Conservation (phyloP, 768 basidiomycete genomes). For the Tylopilus subfusipes region DNA sequence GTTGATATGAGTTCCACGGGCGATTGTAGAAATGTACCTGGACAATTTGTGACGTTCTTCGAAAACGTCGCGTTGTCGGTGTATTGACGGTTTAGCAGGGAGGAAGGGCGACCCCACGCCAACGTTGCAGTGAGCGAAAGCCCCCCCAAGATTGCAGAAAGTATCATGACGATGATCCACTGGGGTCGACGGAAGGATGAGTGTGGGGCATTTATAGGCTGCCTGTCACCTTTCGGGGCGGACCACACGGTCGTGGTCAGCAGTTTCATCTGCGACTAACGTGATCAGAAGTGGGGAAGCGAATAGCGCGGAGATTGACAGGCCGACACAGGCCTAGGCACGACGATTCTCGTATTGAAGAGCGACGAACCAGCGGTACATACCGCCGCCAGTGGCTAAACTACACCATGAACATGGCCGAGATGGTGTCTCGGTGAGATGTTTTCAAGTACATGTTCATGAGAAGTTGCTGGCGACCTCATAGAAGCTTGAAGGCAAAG, state of each 20-base stretch:
- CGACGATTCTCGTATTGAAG: neutral
- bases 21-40: conserved; percentile 18
- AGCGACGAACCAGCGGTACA: neutral
- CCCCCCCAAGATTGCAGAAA: conserved; percentile 6
- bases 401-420: no score
- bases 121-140: conserved; percentile 2
- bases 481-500: no score
- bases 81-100: conserved; percentile 6
- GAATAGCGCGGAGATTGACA: neutral
- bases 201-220: conserved; percentile 4
- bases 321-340: neutral
- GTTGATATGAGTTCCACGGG: neutral
- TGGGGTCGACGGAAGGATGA: neutral
- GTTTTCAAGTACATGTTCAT: no score
- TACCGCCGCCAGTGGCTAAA: neutral
- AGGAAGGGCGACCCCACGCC: conserved; percentile 4
- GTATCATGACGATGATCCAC: neutral
- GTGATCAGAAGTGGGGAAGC: conserved; percentile 1
- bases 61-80: conserved; percentile 14
- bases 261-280: neutral
- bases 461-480: no score
- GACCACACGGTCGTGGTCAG: neutral
- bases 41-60: conserved; percentile 31
- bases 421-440: no score
- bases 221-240: neutral